Evolutionary conservation across 768 basidiomycete species (phyloP), one percentile per base, ranked within the genome.

Genomic region (Rubroboletus pulcherrimus): DNA sequence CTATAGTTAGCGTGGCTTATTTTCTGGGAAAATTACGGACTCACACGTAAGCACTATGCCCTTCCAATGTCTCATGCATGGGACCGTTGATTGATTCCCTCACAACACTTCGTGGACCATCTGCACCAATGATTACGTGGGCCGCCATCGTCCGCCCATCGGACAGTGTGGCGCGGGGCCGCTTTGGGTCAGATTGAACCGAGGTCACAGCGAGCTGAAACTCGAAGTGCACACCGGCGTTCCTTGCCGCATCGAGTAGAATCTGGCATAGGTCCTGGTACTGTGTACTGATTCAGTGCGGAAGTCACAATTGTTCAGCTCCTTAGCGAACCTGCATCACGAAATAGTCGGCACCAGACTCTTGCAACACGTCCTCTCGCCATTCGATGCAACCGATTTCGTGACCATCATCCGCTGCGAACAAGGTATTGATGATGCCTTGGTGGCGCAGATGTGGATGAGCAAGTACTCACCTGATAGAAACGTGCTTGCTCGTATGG

Each of bases 51-150:
- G 78, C 69, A 35, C 74, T 75, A 59, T 74, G 51, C 15, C 67
- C 59, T 58, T 70, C 66, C 38, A 68, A 59, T 5, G 52, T 57
- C 29, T 70, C 64, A 14, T 69, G 56, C 39, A 64, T 62, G 19
- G 74, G 74, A 9, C 70, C 67, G 4, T 66, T 68, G 33, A 77
- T 62, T 3, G 78, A 63, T 21, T 72, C 59, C 19, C 69, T 68
- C 31, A 77, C 71, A 12, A 78, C 39, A 39, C 83, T 84, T 33
- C 72, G 67, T 49, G 77, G 75, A 12, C 86, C 86, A 65, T 87
- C 86, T 3, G 86, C 85, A 29, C 81, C 85, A 17, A 87, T 75
- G 47, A 87, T 70, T 34, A 86, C 68, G 63, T 87, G 84, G 5
- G 79, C 80, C 5, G 61, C 51, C 19, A 85, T 56, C 9, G 66